Evolutionary conservation across 2,329 filamentous ascomycete genomes (phyloP).

Genomic region (Pseudogymnoascus sp.): DNA sequence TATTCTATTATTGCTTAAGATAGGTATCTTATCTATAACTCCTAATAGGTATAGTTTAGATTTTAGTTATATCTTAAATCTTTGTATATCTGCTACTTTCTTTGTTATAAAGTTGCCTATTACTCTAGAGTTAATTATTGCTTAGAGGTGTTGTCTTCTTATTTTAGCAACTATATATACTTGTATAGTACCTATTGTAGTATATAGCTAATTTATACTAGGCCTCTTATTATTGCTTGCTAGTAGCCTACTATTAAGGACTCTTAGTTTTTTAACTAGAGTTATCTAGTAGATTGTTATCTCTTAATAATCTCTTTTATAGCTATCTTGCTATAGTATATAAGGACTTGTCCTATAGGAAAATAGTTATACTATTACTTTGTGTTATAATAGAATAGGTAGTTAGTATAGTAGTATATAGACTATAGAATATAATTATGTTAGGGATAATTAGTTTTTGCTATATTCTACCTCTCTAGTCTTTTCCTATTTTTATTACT

Average conservation of each 20-base stretch:
- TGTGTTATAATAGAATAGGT: too few species aligned
- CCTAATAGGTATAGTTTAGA: background rate
- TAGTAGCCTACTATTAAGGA: background rate
- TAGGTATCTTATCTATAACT: background rate
- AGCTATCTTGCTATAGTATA: too few species aligned
- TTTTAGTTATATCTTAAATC: too few species aligned
- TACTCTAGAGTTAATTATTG: background rate
- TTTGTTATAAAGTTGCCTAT: background rate
- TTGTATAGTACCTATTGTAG: background rate
- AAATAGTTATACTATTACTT: too few species aligned
- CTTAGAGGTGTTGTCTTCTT: background rate
- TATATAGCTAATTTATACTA: background rate
- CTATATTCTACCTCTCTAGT: too few species aligned
- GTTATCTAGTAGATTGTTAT: too few species aligned
- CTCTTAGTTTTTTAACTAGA: background rate
- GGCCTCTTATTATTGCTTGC: background rate
- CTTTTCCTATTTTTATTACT: too few species aligned
- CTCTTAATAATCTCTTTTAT: too few species aligned
- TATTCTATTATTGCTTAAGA: background rate
- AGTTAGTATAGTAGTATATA: too few species aligned
- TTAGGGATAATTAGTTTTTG: too few species aligned
- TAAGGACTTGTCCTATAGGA: too few species aligned
- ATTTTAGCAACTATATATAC: background rate
- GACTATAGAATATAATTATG: too few species aligned
- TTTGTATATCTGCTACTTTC: background rate